These are phyloP conservation scores for Rutstroemia sydowiana DNA, from an alignment of 2,329 filamentous ascomycete genomes.

Conservation along the genomic window DNA sequence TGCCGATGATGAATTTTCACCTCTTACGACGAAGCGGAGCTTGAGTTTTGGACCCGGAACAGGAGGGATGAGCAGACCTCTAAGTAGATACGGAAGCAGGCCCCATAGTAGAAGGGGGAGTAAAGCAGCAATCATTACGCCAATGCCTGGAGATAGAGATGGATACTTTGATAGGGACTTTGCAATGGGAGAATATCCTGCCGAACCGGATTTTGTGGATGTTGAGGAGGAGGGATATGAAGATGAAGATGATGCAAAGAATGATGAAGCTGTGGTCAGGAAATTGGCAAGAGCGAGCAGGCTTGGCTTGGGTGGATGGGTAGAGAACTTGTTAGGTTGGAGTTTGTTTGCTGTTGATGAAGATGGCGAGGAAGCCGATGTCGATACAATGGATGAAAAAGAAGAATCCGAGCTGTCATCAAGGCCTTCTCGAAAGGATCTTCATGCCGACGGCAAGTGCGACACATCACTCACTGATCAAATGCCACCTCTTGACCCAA, in stretches of 20 bases:
- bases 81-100: slow-evolving; percentile 42
- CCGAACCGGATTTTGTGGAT: slow-evolving; percentile 56
- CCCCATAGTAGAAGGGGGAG: slow-evolving; percentile 24
- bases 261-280: slow-evolving; percentile 53
- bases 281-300: slow-evolving; percentile 48
- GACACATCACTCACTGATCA: slow-evolving; percentile 36
- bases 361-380: slow-evolving; percentile 44
- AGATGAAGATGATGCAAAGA: slow-evolving; percentile 42
- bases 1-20: slow-evolving; percentile 33
- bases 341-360: slow-evolving; percentile 56
- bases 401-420: slow-evolving; percentile 26
- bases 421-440: slow-evolving; percentile 17
- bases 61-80: slow-evolving; percentile 37
- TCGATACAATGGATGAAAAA: slow-evolving; percentile 34
- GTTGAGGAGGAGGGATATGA: slow-evolving; percentile 51
- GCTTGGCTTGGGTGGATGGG: slow-evolving; percentile 48
- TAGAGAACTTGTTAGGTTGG: slow-evolving; percentile 52
- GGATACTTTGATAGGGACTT: slow-evolving; percentile 36
- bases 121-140: slow-evolving; percentile 29
- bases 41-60: slow-evolving; percentile 31
- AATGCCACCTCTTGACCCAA: slow-evolving; percentile 41
- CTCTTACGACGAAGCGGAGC: slow-evolving; percentile 24
- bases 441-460: slow-evolving; percentile 15
- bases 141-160: slow-evolving; percentile 38
- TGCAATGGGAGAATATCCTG: slow-evolving; percentile 32